Base-by-base conservation (phyloP, 257 asterid genomes). In the Nicotiana tabacum region DNA sequence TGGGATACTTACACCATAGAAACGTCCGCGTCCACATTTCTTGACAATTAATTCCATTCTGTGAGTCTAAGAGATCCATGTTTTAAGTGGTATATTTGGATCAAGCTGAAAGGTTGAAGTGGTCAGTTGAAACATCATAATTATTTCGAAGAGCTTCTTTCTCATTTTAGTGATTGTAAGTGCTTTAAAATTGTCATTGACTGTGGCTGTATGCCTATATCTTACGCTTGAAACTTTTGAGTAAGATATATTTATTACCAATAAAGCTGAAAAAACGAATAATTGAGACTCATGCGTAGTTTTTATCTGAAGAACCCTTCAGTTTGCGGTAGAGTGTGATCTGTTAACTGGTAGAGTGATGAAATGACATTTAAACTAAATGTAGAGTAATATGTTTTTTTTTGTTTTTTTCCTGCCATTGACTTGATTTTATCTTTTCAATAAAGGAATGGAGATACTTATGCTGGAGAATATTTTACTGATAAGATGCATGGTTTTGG, bases 401-500 rank as follows among this genome's bases (percentile, higher is more conserved):
- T 11, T 43, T 37, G 6, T 32, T 58, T 61, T 51, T 13, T 56
- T 74, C 56, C 58, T 82, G 39, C 32, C 16, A 55, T 61, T 72
- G 61, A 58, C 56, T 81, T 48, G 62, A 16, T 6, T n/a, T 79
- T 70, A 13, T 29, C 27, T 74, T n/a, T 74, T 61, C 37, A 29
- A 62, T 15, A 56, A 81, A 89, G 90, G 84, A 89, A 89, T 37
- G 89, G 86, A 39, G 92, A 89, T 62, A 78, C 81, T 57, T 89
- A 87, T 60, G 89, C 88, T 17, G 92, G 92, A 15, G 90, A 89
- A 72, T 87, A 89, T 81, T 89, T 85, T 84, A 88, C 89, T 18
- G 92, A 89, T 74, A 85, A 87, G 81, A 87, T 89, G 90, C 92
- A 89, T 61, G 92, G 92, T 3, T 89, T 87, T 72, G 90, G 92